Base-by-base conservation (phyloP, 2,329 filamentous ascomycete species). In the Annulohypoxylon truncatum region DNA sequence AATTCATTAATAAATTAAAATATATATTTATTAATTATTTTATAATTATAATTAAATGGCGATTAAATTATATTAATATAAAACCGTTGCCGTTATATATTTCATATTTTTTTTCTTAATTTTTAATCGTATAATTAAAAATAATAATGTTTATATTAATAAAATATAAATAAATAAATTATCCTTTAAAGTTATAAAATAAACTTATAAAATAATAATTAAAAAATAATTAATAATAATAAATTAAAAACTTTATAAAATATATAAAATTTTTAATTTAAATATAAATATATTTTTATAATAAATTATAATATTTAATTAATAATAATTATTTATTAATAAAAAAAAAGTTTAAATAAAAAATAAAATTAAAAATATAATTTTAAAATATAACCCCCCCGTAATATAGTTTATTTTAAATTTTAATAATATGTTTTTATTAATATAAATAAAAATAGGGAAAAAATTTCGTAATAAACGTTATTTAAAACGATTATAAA, bases 61-160 rank as follows among this genome's bases (percentile, higher is more conserved):
- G 12, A 46, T 46, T 7, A 46, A 46, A 46, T 24, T 46, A 20
- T 26, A 9, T 12, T 26, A 46, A 46, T 13, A 46, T 46, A 24
- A 46, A 2, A 10, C 13, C 12, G 26, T 24, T 12, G 26, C 26
- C 13, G 26, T 24, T 24, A 24, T 13, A 26, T 26, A 46, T 26
- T 46, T 46, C 13, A 40, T 40, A 20, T 40, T 40, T 20, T 8
- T 18, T 46, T 46, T 46, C 26, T 10, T 46, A 10, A 46, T 46
- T 3, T 22, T 46, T 46, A 46, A 46, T 46, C 4, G 10, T 2
- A 46, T 46, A 26, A 46, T 46, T 46, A 46, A 46, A 46, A 46
- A 46, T 46, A 46, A 46, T 46, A 46, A 46, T 26, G 26, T 13
- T 46, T 46, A 46, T 7, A 46, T 46, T 46, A 46, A 24, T 46